Percentiles rank a stretch among this genome's conserved stretches.
These are phyloP conservation scores for Caryopteris hybrid DNA, from an alignment of 305 asterid species.

Conservation along the genomic window DNA sequence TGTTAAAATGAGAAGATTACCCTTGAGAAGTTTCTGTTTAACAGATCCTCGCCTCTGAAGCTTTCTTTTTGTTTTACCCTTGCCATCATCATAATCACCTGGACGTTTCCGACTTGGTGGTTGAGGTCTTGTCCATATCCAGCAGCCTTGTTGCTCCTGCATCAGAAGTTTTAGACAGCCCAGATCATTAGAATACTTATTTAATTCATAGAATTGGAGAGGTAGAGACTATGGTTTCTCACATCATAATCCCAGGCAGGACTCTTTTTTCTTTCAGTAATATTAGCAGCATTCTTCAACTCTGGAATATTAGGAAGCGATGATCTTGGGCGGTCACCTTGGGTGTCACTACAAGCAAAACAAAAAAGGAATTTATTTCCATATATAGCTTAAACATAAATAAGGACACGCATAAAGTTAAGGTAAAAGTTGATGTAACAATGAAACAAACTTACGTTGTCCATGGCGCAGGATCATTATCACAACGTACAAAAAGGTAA, in stretches of 20 bases:
- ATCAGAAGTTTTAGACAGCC: slow-evolving; percentile 8
- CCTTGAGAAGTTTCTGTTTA: slow-evolving; percentile 72
- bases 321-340: slow-evolving; percentile 77
- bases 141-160: slow-evolving; percentile 54
- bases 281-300: slow-evolving; percentile 51
- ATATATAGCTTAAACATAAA: slow-evolving; percentile 12
- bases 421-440: background rate
- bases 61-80: slow-evolving; percentile 32
- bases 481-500: slow-evolving; percentile 90
- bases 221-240: slow-evolving; percentile 23
- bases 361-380: background rate
- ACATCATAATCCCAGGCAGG: slow-evolving; percentile 93
- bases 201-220: background rate
- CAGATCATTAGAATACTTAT: background rate
- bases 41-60: slow-evolving; percentile 31
- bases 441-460: slow-evolving; percentile 48
- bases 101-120: slow-evolving; percentile 53
- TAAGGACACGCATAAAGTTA: slow-evolving; percentile 4
- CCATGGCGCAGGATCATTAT: slow-evolving; percentile 97
- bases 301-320: slow-evolving; percentile 60
- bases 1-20: slow-evolving; percentile 24
- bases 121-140: slow-evolving; percentile 74
- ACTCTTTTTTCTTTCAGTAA: slow-evolving; percentile 54
- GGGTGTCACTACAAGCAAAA: slow-evolving; percentile 47
- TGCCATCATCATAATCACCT: slow-evolving; percentile 37